phyloP scores from a whole-genome alignment of 768 basidiomycete genomes.

The Tephrocybe sp. region DNA sequence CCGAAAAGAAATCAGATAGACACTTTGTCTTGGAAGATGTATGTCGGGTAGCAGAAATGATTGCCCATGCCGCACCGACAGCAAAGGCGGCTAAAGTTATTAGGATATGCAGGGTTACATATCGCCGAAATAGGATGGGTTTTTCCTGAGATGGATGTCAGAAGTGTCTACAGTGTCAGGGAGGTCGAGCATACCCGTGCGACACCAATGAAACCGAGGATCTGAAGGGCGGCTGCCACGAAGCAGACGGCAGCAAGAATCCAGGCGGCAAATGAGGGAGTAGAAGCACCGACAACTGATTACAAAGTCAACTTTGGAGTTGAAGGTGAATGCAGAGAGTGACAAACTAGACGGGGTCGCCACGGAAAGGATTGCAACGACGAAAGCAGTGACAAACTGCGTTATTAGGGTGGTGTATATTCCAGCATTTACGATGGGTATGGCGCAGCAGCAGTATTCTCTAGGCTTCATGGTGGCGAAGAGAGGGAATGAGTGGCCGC shows the following conservation, averaged over 20 bases:
- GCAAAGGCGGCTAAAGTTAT: slow-evolving; percentile 62
- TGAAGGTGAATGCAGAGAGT: background rate
- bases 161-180: background rate
- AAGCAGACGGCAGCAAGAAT: slow-evolving; percentile 78
- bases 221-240: slow-evolving; percentile 69
- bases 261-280: slow-evolving; percentile 72
- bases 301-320: slow-evolving; percentile 1
- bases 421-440: slow-evolving; percentile 87
- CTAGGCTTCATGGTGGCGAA: slow-evolving; percentile 63
- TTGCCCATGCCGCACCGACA: slow-evolving; percentile 77
- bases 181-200: slow-evolving; percentile 50
- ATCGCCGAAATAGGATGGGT: slow-evolving; percentile 60
- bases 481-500: slow-evolving; percentile 8
- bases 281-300: slow-evolving; percentile 84
- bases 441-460: slow-evolving; percentile 92
- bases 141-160: slow-evolving; percentile 51
- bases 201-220: slow-evolving; percentile 86
- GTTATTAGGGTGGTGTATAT: slow-evolving; percentile 79
- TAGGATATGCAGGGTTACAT: slow-evolving; percentile 62
- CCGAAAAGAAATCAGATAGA: slow-evolving; percentile 52
- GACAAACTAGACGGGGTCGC: slow-evolving; percentile 77
- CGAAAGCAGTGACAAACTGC: slow-evolving; percentile 65
- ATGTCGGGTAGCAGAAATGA: slow-evolving; percentile 77
- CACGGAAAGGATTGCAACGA: slow-evolving; percentile 71
- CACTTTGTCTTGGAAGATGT: slow-evolving; percentile 68